phyloP scores from a whole-genome alignment of 2,329 filamentous ascomycete genomes.

The Knoxdaviesia proteae region DNA sequence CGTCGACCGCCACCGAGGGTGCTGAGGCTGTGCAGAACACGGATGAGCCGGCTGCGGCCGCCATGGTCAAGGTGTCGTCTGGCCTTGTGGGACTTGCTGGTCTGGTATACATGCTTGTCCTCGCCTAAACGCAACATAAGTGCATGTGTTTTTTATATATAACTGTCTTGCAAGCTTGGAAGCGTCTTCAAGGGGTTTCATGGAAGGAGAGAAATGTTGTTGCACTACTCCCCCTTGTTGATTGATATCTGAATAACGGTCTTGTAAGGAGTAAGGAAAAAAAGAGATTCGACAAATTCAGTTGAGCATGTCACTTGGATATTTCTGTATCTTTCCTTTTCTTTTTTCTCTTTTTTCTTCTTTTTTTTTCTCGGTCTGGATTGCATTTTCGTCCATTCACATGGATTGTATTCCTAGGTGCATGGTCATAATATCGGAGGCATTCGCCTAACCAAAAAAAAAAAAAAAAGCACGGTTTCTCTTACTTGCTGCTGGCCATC shows the following conservation, averaged over 20 bases:
- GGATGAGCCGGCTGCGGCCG: neutral
- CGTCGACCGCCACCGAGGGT: neutral
- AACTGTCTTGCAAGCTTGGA: neutral
- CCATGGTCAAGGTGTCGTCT: conserved; percentile 1
- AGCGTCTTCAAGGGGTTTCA: neutral
- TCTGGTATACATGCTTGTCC: conserved; percentile 1
- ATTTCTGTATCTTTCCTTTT: neutral
- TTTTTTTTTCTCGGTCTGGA: neutral
- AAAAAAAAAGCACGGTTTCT: too few relatives aligned
- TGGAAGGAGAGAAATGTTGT: neutral
- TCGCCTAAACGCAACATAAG: neutral
- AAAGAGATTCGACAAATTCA: neutral
- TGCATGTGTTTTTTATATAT: neutral
- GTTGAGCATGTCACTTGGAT: neutral
- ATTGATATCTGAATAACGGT: neutral
- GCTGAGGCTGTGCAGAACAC: neutral
- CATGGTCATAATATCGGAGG: too few relatives aligned
- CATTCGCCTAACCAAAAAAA: too few relatives aligned
- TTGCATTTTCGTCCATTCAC: neutral
- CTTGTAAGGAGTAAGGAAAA: neutral
- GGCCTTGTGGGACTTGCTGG: conserved; percentile 2
- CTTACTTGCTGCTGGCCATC: too few relatives aligned
- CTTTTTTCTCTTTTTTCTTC: neutral
- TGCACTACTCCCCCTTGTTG: neutral
- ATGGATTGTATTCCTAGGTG: neutral